Evolutionary conservation across 192 early-diverging fungal species (phyloP), one percentile per base, ranked within the genome.

Genomic region (Backusella tarrabulga): DNA sequence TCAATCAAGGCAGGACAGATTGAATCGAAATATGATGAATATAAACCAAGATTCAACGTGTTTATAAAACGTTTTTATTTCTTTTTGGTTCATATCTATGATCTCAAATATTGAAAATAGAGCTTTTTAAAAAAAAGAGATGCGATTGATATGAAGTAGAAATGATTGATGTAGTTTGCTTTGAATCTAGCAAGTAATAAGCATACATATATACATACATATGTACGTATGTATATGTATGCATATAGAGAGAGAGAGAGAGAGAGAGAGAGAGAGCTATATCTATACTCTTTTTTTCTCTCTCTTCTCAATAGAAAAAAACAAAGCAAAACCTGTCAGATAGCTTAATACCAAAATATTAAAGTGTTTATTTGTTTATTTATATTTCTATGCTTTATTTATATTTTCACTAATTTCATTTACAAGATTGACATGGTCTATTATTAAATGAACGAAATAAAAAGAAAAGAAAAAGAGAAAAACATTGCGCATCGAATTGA

Each of bases 381-480:
- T 68, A 32, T 34, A 29, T 38, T 38, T 38, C 36, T 38, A 38
- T 38, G 11, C 11, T 38, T 35, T 68, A 68, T 34, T 56, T 56
- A 26, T 56, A 56, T 56, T 26, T 56, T 23, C 19, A 12, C 54
- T 21, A 56, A 23, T 11, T 56, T 40, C 26, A 5, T 56, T 11
- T 9, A 32, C 32, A 56, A 56, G n/a, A 26, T 11, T 23, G 8
- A 11, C n/a, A 54, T 8, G 8, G n/a, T 21, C 21, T 54, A 6
- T 54, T 9, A 54, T 54, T 21, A 54, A 54, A 54, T 54, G 21
- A 35, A 6, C 5, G 8, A 68, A 32, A 67, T 21, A 23, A 56
- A 52, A 56, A 6, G 52, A 50, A 73, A 73, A 73, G 9, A 74
- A 26, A 79, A 76, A 35, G 6, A 56, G 12, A 67, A 81, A 50